Percentiles rank a stretch among this genome's conserved stretches.
Evolutionary conservation across 2,329 filamentous ascomycete genomes (phyloP).

Genomic region (Mariannaea sp.): DNA sequence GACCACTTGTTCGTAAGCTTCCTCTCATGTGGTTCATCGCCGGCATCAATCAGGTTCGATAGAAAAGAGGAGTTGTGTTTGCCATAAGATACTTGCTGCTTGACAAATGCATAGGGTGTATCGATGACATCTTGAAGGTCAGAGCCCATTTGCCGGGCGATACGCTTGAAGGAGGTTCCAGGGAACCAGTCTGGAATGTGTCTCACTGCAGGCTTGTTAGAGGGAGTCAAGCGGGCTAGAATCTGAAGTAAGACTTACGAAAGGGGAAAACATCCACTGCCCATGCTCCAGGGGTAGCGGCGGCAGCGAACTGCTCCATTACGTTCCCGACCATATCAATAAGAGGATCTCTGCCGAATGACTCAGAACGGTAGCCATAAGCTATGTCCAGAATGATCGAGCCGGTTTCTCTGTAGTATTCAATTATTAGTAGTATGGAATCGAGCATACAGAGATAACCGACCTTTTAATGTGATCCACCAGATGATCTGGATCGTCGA

Average conservation of each 20-base stretch:
- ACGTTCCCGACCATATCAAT: slow-evolving; percentile 25
- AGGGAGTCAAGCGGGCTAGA: background rate
- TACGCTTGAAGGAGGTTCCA: slow-evolving; percentile 19
- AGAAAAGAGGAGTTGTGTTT: slow-evolving; percentile 21
- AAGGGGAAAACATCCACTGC: slow-evolving; percentile 29
- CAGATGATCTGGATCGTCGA: slow-evolving; percentile 45
- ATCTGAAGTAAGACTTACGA: slow-evolving; percentile 10
- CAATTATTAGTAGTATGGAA: background rate
- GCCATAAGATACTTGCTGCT: slow-evolving; percentile 17
- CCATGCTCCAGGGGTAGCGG: slow-evolving; percentile 23
- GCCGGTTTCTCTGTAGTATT: slow-evolving; percentile 22
- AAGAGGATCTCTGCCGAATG: slow-evolving; percentile 21
- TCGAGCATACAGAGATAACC: too few relatives aligned
- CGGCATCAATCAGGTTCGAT: slow-evolving; percentile 10
- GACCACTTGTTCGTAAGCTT: slow-evolving; percentile 28
- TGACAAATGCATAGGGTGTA: slow-evolving; percentile 26
- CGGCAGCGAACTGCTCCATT: slow-evolving; percentile 22
- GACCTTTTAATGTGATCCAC: slow-evolving; percentile 50
- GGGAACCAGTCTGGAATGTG: slow-evolving; percentile 27
- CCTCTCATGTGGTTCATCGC: slow-evolving; percentile 18
- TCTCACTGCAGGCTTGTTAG: slow-evolving; percentile 15
- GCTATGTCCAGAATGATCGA: slow-evolving; percentile 27
- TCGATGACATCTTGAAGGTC: slow-evolving; percentile 14
- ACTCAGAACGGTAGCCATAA: slow-evolving; percentile 29
- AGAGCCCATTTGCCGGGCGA: slow-evolving; percentile 15